A percentile compares a stretch with the other conserved stretches of the same genome.
phyloP scores from a whole-genome alignment of 2,329 filamentous ascomycete species.

The Curvularia sp. region DNA sequence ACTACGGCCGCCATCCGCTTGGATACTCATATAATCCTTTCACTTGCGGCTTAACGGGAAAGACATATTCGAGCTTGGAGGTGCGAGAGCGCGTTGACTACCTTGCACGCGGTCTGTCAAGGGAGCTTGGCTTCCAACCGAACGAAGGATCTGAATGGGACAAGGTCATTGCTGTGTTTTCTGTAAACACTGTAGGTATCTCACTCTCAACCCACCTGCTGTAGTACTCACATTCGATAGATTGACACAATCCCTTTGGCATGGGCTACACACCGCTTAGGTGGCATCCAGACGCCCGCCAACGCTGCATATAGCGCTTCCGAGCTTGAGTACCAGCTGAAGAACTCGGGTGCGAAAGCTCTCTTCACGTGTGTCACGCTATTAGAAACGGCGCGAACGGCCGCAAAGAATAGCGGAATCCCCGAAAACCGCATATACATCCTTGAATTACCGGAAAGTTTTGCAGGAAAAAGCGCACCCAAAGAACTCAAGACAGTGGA shows the following conservation, averaged over 20 bases:
- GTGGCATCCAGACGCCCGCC: conserved; percentile 76
- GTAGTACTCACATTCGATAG: conserved; percentile 51
- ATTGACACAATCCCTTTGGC: conserved; percentile 77
- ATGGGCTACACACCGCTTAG: conserved; percentile 76
- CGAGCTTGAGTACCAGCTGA: conserved; percentile 76
- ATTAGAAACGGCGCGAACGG: conserved; percentile 68
- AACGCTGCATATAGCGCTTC: conserved; percentile 75
- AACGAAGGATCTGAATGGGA: conserved; percentile 80
- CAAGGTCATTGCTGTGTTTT: conserved; percentile 78
- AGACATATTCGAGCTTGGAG: conserved; percentile 68
- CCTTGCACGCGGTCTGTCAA: conserved; percentile 71
- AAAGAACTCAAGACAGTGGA: conserved; percentile 68
- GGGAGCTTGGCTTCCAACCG: conserved; percentile 74
- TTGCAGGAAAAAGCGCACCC: conserved; percentile 58
- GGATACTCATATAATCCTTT: conserved; percentile 72
- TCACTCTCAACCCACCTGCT: not conserved
- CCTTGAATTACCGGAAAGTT: conserved; percentile 68
- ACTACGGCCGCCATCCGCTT: conserved; percentile 70
- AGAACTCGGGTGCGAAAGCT: conserved; percentile 71
- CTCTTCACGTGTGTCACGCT: conserved; percentile 76
- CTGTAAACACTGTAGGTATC: conserved; percentile 75
- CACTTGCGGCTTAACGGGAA: conserved; percentile 77
- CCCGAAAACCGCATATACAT: conserved; percentile 71
- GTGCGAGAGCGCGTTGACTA: conserved; percentile 70
- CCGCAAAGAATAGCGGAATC: conserved; percentile 69